Evolutionary conservation across 208 protist genomes (phyloP), one percentile per base, ranked within the genome.

Genomic region (Blastocrithidia nonstop): DNA sequence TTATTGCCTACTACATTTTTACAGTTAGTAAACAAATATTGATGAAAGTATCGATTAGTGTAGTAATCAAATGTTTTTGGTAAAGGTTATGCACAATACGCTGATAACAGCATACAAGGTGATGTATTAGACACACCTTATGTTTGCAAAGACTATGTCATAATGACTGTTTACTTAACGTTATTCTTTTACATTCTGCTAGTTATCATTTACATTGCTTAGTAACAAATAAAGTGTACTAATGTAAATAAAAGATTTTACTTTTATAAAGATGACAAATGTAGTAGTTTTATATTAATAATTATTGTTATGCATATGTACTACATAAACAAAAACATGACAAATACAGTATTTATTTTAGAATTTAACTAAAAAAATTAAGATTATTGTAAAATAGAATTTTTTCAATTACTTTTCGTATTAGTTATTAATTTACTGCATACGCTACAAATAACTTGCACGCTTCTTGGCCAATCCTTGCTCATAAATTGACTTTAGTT

Each of bases 11-110:
- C 45, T 5, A 71, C 60, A 6, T 55, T 57, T 51, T 88, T 88
- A 48, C 68, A 72, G 52, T 85, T 57, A 23, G 57, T 45, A 15
- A 91, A 50, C 26, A 71, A 32, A 41, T 78, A 91, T 21, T 87
- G 76, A 35, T 80, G 57, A 45, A 70, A 92, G 48, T 92, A 88
- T 13, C 74, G 71, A 50, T 83, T 63, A 0, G 70, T 84, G 41
- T 61, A 84, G 62, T 83, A 78, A 29, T 86, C 75, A 61, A 92
- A 92, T 25, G 59, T 57, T 7, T 29, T 59, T 1, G 76, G 62
- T 19, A 45, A 49, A 1, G 61, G 51, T 4, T 38, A 15, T 4
- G 20, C 11, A 3, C 35, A 24, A 36, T 50, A 50, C 11, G 4
- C 26, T 1, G 27, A 48, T n/a, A n/a, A n/a, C n/a, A n/a, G n/a